Evolutionary conservation across 129 eudicot species (phyloP), one percentile per base, ranked within the genome.

Genomic region (Lactuca sativa): DNA sequence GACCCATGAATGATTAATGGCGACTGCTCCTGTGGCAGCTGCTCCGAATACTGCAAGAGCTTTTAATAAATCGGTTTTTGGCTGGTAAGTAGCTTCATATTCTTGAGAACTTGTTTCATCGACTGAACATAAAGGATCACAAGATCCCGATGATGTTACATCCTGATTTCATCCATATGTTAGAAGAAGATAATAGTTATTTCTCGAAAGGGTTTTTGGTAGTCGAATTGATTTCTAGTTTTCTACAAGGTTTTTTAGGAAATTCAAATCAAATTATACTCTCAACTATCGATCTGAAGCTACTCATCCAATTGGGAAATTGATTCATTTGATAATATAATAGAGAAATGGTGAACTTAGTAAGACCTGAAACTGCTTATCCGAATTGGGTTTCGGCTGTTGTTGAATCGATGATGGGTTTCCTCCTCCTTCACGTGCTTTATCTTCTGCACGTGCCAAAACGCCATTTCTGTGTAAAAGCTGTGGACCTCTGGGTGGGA

Each of bases 111-210:
- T 95, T 59, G 89, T 80, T 61, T 95, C 99, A 58, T 95, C 99
- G 61, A 95, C 85, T 7, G 99, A 95, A 80, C 99, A 95, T 56
- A 95, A 74, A 67, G 99, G 99, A 65, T 95, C 99, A 82, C 99
- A 95, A 76, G 81, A 64, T 85, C 97, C 97, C 13, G 97, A 76
- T 52, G 81, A 73, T 30, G 77, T 62, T 62, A 62, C 70, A 60
- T 89, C 96, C 98, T 89, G 75, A 71, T 71, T 60, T 55, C 72
- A 66, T 66, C 44, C 9, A 7, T n/a, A 7, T 8, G 47, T 31
- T n/a, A 7, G 40, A 68, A 51, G 2, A 18, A 34, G 16, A 12
- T 10, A 10, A 37, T 37, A 41, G 14, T 36, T 53, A 9, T 7
- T 8, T 43, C 3, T 30, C 55, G 5, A 40, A 73, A 51, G 34